A percentile compares a stretch with the other conserved stretches of the same genome.
Conservation (phyloP, 371 early-diverging fungal genomes). For the Homolaphlyctis polyrhiza region DNA sequence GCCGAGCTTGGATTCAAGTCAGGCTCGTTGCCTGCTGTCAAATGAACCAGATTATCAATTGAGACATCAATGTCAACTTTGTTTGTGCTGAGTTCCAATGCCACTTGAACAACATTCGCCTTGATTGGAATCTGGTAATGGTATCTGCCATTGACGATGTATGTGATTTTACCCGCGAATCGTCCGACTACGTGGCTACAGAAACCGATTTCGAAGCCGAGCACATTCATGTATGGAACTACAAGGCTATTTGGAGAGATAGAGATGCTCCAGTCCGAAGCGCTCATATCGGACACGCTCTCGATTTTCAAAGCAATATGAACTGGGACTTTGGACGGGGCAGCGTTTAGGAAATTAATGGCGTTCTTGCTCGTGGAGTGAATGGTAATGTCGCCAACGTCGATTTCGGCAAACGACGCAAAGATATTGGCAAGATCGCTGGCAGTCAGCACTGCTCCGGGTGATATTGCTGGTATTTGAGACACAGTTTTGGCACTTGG, state of each 20-base stretch:
- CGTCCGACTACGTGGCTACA: conserved; percentile 12
- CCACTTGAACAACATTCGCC: conserved; percentile 20
- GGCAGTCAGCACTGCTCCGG: conserved; percentile 13
- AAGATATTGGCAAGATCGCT: conserved; percentile 29
- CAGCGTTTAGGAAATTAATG: conserved; percentile 33
- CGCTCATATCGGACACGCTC: background rate
- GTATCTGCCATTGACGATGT: conserved; percentile 41
- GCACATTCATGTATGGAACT: conserved; percentile 23
- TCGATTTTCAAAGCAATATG: conserved; percentile 15
- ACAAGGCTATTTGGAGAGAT: conserved; percentile 13
- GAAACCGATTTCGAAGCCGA: conserved; percentile 25
- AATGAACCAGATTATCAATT: background rate
- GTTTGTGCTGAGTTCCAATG: conserved; percentile 11
- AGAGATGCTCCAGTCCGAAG: background rate
- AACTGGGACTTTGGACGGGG: conserved; percentile 18
- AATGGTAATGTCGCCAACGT: conserved; percentile 32
- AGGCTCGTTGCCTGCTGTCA: background rate
- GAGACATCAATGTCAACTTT: conserved; percentile 10
- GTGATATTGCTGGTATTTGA: no score
- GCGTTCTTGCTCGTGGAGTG: conserved; percentile 27
- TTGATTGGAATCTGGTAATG: conserved; percentile 28
- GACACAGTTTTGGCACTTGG: no score
- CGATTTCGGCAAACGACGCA: conserved; percentile 15
- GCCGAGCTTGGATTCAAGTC: background rate
- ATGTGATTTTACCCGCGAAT: conserved; percentile 19